These are phyloP conservation scores for Litsea cubeba DNA, from an alignment of 164 flowering plant species.

Conservation along the genomic window DNA sequence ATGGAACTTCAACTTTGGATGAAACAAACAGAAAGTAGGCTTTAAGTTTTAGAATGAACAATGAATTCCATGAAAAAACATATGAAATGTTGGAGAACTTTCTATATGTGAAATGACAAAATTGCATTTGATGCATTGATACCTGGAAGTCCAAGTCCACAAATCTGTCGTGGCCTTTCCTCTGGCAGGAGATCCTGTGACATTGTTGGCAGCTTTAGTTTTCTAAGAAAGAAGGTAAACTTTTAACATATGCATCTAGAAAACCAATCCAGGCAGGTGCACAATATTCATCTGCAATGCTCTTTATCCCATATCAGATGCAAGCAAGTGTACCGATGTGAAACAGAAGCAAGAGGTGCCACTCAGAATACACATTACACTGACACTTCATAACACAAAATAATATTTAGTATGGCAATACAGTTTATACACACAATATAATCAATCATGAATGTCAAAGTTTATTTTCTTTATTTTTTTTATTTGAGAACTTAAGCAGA, in stretches of 20 bases:
- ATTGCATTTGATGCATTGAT: neutral
- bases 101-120: neutral
- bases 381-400: neutral
- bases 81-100: neutral
- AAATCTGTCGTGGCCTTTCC: slow-evolving; percentile 61
- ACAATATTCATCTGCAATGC: neutral
- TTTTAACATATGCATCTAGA: neutral
- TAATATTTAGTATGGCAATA: neutral
- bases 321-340: neutral
- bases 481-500: neutral
- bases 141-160: slow-evolving; percentile 92
- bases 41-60: too few species aligned
- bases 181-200: slow-evolving; percentile 60
- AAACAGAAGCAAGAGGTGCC: neutral
- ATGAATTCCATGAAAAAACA: neutral
- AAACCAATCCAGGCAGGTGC: neutral
- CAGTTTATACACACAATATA: too few species aligned
- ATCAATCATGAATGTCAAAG: too few species aligned
- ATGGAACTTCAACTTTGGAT: neutral
- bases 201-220: slow-evolving; percentile 5
- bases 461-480: too few species aligned
- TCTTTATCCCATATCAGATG: neutral
- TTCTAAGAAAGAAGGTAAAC: slow-evolving; percentile 1
- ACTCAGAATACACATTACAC: too few species aligned
- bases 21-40: neutral